Conservation (phyloP, 1,284 basidiomycete genomes). For the Leccinum subrobustum region DNA sequence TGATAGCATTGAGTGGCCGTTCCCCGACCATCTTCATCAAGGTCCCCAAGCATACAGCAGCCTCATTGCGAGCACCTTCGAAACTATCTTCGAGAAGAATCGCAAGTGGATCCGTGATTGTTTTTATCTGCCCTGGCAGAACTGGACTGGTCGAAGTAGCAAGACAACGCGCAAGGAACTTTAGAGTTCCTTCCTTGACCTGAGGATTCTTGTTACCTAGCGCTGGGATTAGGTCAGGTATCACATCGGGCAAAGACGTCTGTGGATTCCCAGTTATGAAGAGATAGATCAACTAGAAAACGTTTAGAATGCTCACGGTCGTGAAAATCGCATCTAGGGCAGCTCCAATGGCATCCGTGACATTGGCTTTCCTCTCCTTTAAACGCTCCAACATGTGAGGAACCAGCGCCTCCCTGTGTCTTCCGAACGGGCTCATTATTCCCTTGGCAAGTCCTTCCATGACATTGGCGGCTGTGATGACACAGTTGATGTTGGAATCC, state of each 20-base stretch:
- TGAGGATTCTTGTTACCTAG: conserved; percentile 94
- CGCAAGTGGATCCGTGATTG: conserved; percentile 79
- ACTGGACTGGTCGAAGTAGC: conserved; percentile 68
- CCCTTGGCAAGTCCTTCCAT: conserved; percentile 87
- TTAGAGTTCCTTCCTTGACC: conserved; percentile 91
- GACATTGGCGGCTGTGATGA: conserved; percentile 85
- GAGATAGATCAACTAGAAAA: conserved; percentile 1
- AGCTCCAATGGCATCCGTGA: conserved; percentile 86
- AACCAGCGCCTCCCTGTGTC: conserved; percentile 74
- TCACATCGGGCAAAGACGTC: conserved; percentile 80
- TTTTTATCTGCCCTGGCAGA: conserved; percentile 77
- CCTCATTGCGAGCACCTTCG: conserved; percentile 89
- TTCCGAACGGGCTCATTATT: conserved; percentile 72
- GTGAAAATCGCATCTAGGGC: conserved; percentile 90
- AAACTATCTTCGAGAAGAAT: conserved; percentile 83
- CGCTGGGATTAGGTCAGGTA: conserved; percentile 80
- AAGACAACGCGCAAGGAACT: conserved; percentile 85
- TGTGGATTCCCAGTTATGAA: conserved; percentile 35
- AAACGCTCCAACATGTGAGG: conserved; percentile 84
- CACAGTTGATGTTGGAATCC: conserved; percentile 96
- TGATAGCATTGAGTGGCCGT: conserved; percentile 82
- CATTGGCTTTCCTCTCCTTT: conserved; percentile 92
- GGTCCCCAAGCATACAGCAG: conserved; percentile 85
- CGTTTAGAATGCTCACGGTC: conserved; percentile 54
- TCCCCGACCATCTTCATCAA: conserved; percentile 99